Base-by-base conservation (phyloP, 805 yeast genomes). In the Brettanomyces bruxellensis region DNA sequence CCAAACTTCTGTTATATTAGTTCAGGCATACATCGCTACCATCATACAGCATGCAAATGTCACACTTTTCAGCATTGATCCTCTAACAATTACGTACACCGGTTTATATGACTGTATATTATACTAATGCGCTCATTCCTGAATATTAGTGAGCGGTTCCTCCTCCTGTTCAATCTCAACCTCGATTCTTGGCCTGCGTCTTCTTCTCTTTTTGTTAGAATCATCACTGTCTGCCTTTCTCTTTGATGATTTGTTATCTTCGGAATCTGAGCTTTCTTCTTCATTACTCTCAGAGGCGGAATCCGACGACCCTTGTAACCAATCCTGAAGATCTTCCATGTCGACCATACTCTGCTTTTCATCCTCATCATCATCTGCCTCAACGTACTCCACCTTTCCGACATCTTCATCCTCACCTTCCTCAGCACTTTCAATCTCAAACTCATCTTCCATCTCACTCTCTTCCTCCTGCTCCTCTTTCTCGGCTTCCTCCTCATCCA, bases 291-390 rank as follows among this genome's bases (percentile, higher is more conserved):
- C 32, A 13, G 57, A 62, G n/a, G 60, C 67, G 11, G 61, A 62
- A 28, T 58, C 64, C 14, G 54, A 60, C 13, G 67, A 75, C 3
- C 65, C 70, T 32, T 63, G 71, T 34, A 85, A 70, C 97, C 97
- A 91, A 65, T 79, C 82, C 66, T 90, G 93, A 53, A 90, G 70
- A 57, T 91, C 96, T 69, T 90, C 97, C 70, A 91, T 78, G 60
- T 93, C 97, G 25, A 88, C 96, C 56, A 87, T 68, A 9, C 32
- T 28, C 32, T 28, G 32, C 54, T 88, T 89, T 49, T 84, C 95
- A 18, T 86, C 95, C 23, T 86, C 95, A 12, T 83, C 95, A 47
- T 86, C 96, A 44, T 86, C 96, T 51, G 81, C 96, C 55, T 81
- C 89, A 45, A 88, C 96, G 59, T 83, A 86, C 63, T 90, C 98